Conservation (phyloP, 208 protist species). For the Histomonas meleagridis region DNA sequence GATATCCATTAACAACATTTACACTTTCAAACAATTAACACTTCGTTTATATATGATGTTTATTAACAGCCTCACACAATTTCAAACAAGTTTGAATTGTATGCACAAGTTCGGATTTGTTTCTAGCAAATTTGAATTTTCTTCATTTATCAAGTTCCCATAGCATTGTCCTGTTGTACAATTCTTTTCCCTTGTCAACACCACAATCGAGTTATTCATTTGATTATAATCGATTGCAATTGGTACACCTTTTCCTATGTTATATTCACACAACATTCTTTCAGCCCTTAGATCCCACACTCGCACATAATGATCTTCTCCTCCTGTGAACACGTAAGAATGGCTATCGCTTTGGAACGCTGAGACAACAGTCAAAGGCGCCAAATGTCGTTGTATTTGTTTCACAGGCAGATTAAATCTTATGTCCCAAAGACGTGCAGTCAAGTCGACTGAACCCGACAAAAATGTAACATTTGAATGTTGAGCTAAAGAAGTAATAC, state of each 20-base stretch:
- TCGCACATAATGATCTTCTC: not conserved
- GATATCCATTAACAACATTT: no score
- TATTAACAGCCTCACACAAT: no score
- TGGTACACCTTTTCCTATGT: not conserved
- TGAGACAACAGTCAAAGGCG: not conserved
- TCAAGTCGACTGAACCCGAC: not conserved
- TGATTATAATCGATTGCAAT: not conserved
- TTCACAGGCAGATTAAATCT: not conserved
- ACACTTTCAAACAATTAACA: no score
- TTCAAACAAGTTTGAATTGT: no score
- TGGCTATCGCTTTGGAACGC: not conserved
- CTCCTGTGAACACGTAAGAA: not conserved
- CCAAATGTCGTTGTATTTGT: not conserved
- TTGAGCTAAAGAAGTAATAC: not conserved
- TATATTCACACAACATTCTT: not conserved
- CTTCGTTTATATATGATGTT: no score
- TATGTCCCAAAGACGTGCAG: not conserved
- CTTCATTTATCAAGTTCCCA: no score
- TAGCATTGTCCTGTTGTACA: not conserved
- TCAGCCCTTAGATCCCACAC: conserved; percentile 11
- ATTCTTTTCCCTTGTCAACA: not conserved
- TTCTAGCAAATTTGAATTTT: no score
- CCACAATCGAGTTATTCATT: not conserved
- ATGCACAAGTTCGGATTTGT: no score
- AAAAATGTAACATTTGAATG: not conserved